These are phyloP conservation scores for Beauveria australis DNA, from an alignment of 2,329 filamentous ascomycete genomes.

Conservation along the genomic window DNA sequence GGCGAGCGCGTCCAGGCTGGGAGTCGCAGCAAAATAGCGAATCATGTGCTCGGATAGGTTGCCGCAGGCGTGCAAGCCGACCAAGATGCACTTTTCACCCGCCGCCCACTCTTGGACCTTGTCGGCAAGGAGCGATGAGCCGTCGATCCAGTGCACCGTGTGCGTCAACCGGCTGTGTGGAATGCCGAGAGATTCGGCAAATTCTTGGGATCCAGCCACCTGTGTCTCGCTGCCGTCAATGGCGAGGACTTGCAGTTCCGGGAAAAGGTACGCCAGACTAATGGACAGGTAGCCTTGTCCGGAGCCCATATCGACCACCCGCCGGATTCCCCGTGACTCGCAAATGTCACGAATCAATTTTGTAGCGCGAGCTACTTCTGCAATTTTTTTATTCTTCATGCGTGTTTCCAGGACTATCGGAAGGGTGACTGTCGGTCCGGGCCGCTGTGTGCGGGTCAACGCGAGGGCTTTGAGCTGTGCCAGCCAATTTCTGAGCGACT, in stretches of 20 bases:
- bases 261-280: slow-evolving; percentile 22
- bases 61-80: slow-evolving; percentile 26
- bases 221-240: slow-evolving; percentile 25
- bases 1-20: slow-evolving; percentile 18
- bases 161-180: slow-evolving; percentile 17
- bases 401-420: slow-evolving; percentile 17
- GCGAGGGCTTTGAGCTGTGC: slow-evolving; percentile 17
- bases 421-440: slow-evolving; percentile 12
- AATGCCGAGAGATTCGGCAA: slow-evolving; percentile 18
- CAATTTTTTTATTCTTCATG: slow-evolving; percentile 25
- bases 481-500: slow-evolving; percentile 19
- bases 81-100: slow-evolving; percentile 22
- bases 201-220: slow-evolving; percentile 19
- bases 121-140: slow-evolving; percentile 14
- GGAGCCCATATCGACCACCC: slow-evolving; percentile 20
- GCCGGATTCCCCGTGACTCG: slow-evolving; percentile 17
- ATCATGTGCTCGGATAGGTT: slow-evolving; percentile 26
- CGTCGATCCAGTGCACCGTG: slow-evolving; percentile 22
- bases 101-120: slow-evolving; percentile 21
- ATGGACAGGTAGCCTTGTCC: slow-evolving; percentile 25
- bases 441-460: slow-evolving; percentile 17
- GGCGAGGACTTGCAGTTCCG: slow-evolving; percentile 19
- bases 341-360: slow-evolving; percentile 20
- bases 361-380: slow-evolving; percentile 21
- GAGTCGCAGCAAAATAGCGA: slow-evolving; percentile 18